These are phyloP conservation scores for Suillus weaverae DNA, from an alignment of 768 basidiomycete genomes.

Conservation along the genomic window DNA sequence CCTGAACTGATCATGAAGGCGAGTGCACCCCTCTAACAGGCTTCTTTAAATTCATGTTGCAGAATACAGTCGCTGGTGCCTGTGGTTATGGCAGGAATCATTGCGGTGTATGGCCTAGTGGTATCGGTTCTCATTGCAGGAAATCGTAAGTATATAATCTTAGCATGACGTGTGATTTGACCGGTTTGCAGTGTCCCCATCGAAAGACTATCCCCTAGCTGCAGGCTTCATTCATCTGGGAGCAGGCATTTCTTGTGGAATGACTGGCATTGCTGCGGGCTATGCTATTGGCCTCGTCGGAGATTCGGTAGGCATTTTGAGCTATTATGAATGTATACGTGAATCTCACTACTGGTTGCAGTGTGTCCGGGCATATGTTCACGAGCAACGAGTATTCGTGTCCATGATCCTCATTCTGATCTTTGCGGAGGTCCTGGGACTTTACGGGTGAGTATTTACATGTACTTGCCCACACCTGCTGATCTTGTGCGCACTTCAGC, in stretches of 20 bases:
- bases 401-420: constrained; percentile 96
- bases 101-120: constrained; percentile 95
- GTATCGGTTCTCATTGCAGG: constrained; percentile 92
- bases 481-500: constrained; percentile 32
- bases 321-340: background rate
- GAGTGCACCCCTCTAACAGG: constrained; percentile 10
- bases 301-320: constrained; percentile 68
- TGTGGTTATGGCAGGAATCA: constrained; percentile 98
- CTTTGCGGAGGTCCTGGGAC: constrained; percentile 86
- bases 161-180: constrained; percentile 14
- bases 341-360: constrained; percentile 27
- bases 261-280: constrained; percentile 90
- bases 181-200: constrained; percentile 51
- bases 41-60: background rate
- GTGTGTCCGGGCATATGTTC: constrained; percentile 90
- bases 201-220: constrained; percentile 73
- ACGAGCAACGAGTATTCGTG: constrained; percentile 90
- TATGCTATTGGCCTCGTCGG: constrained; percentile 95
- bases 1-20: constrained; percentile 99
- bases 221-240: constrained; percentile 91
- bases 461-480: constrained; percentile 1
- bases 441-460: constrained; percentile 66
- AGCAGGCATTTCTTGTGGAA: constrained; percentile 87
- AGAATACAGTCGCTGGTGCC: constrained; percentile 80
- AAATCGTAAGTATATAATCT: constrained; percentile 40